Conservation (phyloP, 1,284 basidiomycete species). For the Waitea zeae region DNA sequence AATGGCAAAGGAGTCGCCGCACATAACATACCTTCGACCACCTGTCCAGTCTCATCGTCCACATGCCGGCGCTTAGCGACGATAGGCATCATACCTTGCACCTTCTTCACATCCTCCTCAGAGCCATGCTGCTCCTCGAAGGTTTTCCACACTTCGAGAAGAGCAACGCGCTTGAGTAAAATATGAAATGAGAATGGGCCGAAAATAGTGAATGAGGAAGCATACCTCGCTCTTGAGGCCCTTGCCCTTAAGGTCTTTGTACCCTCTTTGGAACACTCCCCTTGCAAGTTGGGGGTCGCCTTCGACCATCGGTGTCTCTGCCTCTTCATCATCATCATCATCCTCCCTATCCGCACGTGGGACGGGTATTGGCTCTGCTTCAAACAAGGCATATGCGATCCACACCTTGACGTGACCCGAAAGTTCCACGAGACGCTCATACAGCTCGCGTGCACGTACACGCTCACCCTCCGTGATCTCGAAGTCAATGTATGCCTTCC, state of each 20-base stretch:
- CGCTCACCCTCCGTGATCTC: constrained; percentile 91
- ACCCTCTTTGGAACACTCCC: constrained; percentile 70
- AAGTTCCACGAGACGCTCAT: constrained; percentile 74
- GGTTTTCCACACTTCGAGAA: constrained; percentile 87
- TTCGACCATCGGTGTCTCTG: constrained; percentile 43
- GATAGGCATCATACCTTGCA: constrained; percentile 82
- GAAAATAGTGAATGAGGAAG: constrained; percentile 6
- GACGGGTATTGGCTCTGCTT: constrained; percentile 50
- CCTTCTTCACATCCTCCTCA: constrained; percentile 51
- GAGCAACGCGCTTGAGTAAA: constrained; percentile 51
- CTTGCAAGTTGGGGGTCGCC: constrained; percentile 59
- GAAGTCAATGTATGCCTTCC: constrained; percentile 96
- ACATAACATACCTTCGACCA: constrained; percentile 58
- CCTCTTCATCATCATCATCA: constrained; percentile 44
- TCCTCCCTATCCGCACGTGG: constrained; percentile 54
- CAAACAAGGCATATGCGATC: constrained; percentile 69
- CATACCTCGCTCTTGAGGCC: constrained; percentile 78
- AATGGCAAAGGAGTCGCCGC: constrained; percentile 1
- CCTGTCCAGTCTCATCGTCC: constrained; percentile 69
- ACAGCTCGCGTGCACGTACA: constrained; percentile 70
- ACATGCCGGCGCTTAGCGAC: constrained; percentile 75
- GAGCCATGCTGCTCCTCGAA: constrained; percentile 75
- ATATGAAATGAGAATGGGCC: constrained; percentile 1
- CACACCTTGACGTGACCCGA: constrained; percentile 94
- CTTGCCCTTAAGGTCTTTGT: constrained; percentile 69